Evolutionary conservation across 331 rosid genomes (phyloP).

Genomic region (Malus hybrid): DNA sequence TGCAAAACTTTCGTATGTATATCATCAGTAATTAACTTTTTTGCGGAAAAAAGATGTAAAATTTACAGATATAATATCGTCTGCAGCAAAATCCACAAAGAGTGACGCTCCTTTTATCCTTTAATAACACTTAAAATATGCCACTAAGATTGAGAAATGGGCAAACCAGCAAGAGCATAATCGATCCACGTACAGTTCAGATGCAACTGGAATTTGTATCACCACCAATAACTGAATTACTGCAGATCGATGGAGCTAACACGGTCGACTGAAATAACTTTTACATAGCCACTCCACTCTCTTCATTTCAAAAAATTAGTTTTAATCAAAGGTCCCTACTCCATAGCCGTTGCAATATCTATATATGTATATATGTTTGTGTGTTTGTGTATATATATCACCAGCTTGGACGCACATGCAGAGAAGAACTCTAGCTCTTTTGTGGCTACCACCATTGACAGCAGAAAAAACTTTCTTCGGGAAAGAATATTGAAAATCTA

Average conservation of each 20-base stretch:
- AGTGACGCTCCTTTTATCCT: neutral
- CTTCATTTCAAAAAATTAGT: neutral
- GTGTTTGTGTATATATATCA: too few relatives aligned
- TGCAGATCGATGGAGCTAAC: neutral
- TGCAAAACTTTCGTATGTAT: too few relatives aligned
- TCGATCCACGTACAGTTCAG: conserved; percentile 1
- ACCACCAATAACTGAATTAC: neutral
- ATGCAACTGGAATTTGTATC: neutral
- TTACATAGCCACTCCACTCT: neutral
- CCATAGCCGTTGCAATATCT: neutral
- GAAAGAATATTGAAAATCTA: neutral
- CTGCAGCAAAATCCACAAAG: neutral
- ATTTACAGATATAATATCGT: too few relatives aligned
- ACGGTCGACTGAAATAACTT: neutral
- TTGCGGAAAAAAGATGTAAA: too few relatives aligned
- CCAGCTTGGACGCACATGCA: neutral
- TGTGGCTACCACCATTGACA: neutral
- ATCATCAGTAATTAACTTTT: too few relatives aligned
- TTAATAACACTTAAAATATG: too few relatives aligned
- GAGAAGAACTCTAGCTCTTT: neutral
- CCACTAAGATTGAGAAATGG: neutral
- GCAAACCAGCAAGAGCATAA: neutral
- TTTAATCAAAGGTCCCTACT: neutral
- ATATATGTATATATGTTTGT: too few relatives aligned
- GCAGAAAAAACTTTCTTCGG: neutral